Conservation (phyloP, 1,284 basidiomycete species). For the Cerioporus squamosus region DNA sequence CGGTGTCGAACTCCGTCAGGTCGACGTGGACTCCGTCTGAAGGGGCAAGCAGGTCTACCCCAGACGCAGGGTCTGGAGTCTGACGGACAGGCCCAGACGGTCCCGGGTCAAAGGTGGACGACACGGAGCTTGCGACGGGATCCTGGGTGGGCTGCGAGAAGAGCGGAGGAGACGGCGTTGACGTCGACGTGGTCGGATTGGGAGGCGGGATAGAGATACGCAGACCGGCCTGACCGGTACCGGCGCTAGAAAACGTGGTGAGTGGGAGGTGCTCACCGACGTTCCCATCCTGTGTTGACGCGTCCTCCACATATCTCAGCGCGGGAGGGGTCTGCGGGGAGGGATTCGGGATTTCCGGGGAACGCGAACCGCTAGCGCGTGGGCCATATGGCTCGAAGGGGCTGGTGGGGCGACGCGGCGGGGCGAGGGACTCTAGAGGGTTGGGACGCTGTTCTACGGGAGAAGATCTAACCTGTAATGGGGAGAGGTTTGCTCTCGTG, state of each 20-base stretch:
- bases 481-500: slow-evolving; percentile 20
- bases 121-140: slow-evolving; percentile 6
- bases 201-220: slow-evolving; percentile 30
- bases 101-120: slow-evolving; percentile 3
- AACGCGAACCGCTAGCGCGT: slow-evolving; percentile 12
- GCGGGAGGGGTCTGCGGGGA: slow-evolving; percentile 20
- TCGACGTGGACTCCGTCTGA: slow-evolving; percentile 30
- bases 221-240: slow-evolving; percentile 16
- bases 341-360: slow-evolving; percentile 15
- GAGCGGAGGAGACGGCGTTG: slow-evolving; percentile 27
- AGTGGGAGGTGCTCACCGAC: slow-evolving; percentile 15
- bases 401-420: slow-evolving; percentile 12
- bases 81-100: slow-evolving; percentile 2
- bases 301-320: slow-evolving; percentile 17
- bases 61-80: slow-evolving; percentile 2
- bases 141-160: slow-evolving; percentile 16
- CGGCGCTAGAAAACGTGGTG: slow-evolving; percentile 17
- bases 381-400: slow-evolving; percentile 16
- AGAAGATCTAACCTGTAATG: slow-evolving; percentile 26
- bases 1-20: slow-evolving; percentile 60
- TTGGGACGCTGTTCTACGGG: slow-evolving; percentile 26
- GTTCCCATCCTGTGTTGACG: slow-evolving; percentile 9
- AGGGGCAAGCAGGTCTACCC: slow-evolving; percentile 18
- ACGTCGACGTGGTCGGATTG: slow-evolving; percentile 25
- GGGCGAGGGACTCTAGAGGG: slow-evolving; percentile 20